Evolutionary conservation across 495 filamentous ascomycete species (phyloP).

Genomic region (Penicillium bialowiezense): DNA sequence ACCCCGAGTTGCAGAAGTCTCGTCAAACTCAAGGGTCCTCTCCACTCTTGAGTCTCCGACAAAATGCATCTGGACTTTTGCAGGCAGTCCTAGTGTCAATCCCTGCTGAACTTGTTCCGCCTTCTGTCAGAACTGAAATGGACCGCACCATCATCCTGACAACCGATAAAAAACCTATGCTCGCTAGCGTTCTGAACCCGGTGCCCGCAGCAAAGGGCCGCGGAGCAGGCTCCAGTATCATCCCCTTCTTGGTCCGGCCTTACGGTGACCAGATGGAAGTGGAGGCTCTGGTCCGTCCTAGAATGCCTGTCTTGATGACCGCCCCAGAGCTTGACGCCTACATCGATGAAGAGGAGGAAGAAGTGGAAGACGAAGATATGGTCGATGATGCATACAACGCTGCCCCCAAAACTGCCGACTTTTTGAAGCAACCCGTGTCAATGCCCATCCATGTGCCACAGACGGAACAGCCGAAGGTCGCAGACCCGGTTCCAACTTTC

Average conservation of each 20-base stretch:
- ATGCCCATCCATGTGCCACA: conserved; percentile 12
- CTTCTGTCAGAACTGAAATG: conserved; percentile 64
- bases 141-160: conserved; percentile 75
- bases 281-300: conserved; percentile 68
- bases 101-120: conserved; percentile 57
- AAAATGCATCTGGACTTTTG: conserved; percentile 59
- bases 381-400: conserved; percentile 11
- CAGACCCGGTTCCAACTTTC: conserved; percentile 10
- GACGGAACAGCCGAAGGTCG: conserved; percentile 11
- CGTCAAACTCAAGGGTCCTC: conserved; percentile 16
- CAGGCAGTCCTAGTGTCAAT: conserved; percentile 56
- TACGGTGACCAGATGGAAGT: conserved; percentile 60
- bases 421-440: conserved; percentile 24
- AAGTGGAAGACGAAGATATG: conserved; percentile 45
- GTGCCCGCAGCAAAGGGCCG: conserved; percentile 56
- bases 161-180: conserved; percentile 62
- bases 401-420: conserved; percentile 19
- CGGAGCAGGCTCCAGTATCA: conserved; percentile 60
- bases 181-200: conserved; percentile 78
- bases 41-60: conserved; percentile 26
- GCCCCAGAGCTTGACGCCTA: conserved; percentile 27
- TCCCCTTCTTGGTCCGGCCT: conserved; percentile 68
- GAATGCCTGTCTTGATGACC: conserved; percentile 54
- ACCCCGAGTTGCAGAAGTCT: conserved; percentile 30
- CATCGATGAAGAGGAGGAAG: conserved; percentile 33